Conservation (phyloP, 2,329 filamentous ascomycete species). For the Plectosphaerella cucumerina region DNA sequence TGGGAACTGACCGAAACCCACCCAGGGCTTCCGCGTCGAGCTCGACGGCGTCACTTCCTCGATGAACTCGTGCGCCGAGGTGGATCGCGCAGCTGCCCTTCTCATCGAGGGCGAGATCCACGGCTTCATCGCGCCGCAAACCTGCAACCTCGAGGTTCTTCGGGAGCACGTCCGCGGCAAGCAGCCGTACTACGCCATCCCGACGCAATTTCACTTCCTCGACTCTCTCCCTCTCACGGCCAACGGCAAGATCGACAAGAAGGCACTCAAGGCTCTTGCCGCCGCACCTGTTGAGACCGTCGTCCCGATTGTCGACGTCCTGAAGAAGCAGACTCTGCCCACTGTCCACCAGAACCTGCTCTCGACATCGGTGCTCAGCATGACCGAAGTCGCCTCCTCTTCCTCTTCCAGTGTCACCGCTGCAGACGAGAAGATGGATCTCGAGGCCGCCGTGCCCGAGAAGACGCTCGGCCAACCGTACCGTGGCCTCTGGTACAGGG, state of each 20-base stretch:
- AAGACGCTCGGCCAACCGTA: constrained; percentile 35
- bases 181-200: constrained; percentile 52
- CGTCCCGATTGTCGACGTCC: background rate
- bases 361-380: background rate
- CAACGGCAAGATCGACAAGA: constrained; percentile 54
- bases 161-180: constrained; percentile 31
- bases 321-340: background rate
- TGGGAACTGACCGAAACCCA: too few relatives aligned
- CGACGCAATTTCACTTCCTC: constrained; percentile 39
- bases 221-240: constrained; percentile 41
- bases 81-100: constrained; percentile 41
- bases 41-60: constrained; percentile 52
- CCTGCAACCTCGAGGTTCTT: constrained; percentile 29
- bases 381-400: constrained; percentile 1
- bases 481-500: constrained; percentile 35
- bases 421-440: constrained; percentile 1
- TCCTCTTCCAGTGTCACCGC: background rate
- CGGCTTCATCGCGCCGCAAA: constrained; percentile 39
- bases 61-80: constrained; percentile 37
- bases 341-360: constrained; percentile 2
- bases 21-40: constrained; percentile 52
- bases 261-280: constrained; percentile 30
- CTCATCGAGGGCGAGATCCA: constrained; percentile 42
- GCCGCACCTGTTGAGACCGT: background rate
- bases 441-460: constrained; percentile 26